These are phyloP conservation scores for Triticum urartu DNA, from an alignment of 176 grass and related monocot genomes.

Conservation along the genomic window DNA sequence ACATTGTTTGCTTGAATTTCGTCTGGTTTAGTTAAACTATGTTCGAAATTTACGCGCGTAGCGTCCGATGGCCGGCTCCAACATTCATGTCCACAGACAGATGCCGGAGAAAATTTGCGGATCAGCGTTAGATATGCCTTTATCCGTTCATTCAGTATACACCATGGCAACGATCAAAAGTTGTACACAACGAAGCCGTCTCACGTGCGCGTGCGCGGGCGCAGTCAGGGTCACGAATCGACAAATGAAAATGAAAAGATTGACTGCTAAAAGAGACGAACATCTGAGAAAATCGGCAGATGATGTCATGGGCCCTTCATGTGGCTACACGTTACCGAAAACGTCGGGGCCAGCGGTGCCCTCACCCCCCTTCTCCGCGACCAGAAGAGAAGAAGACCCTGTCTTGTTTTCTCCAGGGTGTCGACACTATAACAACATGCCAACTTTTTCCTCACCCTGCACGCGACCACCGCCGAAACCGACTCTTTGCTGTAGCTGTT, in stretches of 20 bases:
- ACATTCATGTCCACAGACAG: accelerated
- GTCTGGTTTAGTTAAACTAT: too few species aligned
- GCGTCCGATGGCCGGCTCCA: too few species aligned
- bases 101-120: accelerated
- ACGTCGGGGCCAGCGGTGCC: not conserved
- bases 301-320: not conserved
- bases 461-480: not conserved
- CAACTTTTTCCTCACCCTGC: not conserved
- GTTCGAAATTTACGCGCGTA: too few species aligned
- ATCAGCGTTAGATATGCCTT: too few species aligned
- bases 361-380: not conserved
- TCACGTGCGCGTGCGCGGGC: not conserved
- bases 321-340: not conserved
- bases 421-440: constrained; percentile 34
- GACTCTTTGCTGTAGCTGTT: not conserved
- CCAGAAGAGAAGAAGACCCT: not conserved
- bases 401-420: not conserved
- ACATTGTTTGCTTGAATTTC: too few species aligned
- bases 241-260: too few species aligned
- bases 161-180: not conserved
- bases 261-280: not conserved
- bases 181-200: not conserved
- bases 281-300: not conserved
- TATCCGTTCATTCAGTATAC: not conserved
- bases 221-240: too few species aligned